Evolutionary conservation across 768 basidiomycete genomes (phyloP).

Genomic region (Xerocomellus intermedius): DNA sequence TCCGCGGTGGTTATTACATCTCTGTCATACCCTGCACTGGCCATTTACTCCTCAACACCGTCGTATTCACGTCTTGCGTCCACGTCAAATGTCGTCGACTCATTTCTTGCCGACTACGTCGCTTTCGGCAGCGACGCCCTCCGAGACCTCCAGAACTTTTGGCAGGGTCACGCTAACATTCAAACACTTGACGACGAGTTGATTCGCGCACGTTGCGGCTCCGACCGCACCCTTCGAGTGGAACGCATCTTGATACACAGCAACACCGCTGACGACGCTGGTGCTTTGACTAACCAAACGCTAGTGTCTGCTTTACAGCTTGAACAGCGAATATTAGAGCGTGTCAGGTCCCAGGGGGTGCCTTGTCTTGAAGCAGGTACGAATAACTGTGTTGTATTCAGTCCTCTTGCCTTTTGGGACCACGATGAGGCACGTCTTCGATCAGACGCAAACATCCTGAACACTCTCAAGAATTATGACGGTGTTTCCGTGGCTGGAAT

Average conservation of each 20-base stretch:
- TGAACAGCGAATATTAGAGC: conserved; percentile 53
- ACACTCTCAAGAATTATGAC: conserved; percentile 58
- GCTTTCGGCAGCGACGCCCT: conserved; percentile 53
- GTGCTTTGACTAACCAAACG: conserved; percentile 59
- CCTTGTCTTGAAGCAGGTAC: conserved; percentile 54
- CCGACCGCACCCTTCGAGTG: conserved; percentile 67
- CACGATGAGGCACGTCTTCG: conserved; percentile 54
- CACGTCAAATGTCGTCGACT: conserved; percentile 58
- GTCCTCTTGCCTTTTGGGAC: conserved; percentile 75
- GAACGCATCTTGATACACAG: conserved; percentile 76
- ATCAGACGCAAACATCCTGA: conserved; percentile 55
- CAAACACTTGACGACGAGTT: conserved; percentile 69
- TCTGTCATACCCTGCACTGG: conserved; percentile 87
- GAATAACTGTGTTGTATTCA: conserved; percentile 65
- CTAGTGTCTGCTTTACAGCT: conserved; percentile 64
- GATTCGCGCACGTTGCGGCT: conserved; percentile 67
- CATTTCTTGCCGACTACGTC: conserved; percentile 53
- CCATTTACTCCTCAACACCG: conserved; percentile 75
- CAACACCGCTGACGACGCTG: conserved; percentile 38
- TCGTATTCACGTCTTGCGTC: conserved; percentile 56
- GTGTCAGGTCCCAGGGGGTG: conserved; percentile 38
- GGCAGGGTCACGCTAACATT: conserved; percentile 64
- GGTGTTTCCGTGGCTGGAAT: conserved; percentile 57
- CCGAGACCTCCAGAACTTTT: conserved; percentile 67
- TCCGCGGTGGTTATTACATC: conserved; percentile 87